Base-by-base conservation (phyloP, 805 yeast genomes). In the Allodekkera sacchari region DNA sequence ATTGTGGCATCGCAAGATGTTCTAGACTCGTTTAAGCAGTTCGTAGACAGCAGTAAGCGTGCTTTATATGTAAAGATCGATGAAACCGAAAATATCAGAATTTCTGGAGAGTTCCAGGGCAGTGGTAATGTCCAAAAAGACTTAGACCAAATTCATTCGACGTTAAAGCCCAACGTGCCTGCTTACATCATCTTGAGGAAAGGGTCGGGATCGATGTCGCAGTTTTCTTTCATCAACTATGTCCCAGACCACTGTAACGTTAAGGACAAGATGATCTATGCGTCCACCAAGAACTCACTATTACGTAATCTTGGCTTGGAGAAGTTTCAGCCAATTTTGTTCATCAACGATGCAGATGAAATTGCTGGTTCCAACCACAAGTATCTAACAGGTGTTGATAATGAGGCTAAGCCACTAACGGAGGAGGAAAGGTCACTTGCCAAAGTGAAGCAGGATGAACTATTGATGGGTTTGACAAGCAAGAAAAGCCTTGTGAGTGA, bases 171-270 rank as follows among this genome's bases (percentile, higher is more conserved):
- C 16, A 42, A 49, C 2, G 64, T 59, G 16, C 74, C 84, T 10
- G 45, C 59, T 10, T 80, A 77, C 43, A 45, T 80, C 14, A 50
- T 76, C 13, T 52, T 73, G 23, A 61, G 63, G 27, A 58, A 64
- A 30, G 53, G 50, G 24, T 47, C 39, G 13, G 21, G 27, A 9
- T 9, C 21, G 7, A 25, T 31, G 7, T 47, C 43, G 1, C 48
- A 48, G n/a, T 64, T 60, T 38, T 66, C 73, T 3, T 87, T 89
- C 45, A 69, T 87, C 28, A 75, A 92, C 14, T 88, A 68, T 58
- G 88, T 89, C 32, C 96, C 98, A 1, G 96, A 89, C 52, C 55
- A 56, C 31, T 83, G 96, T 7, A 75, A 78, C 3, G 88, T 89
- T 23, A 71, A 87, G 36, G 67, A 71, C 35, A 92, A 89, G 54